Percentiles rank a stretch among this genome's conserved stretches.
Conservation (phyloP, 2,329 filamentous ascomycete genomes). For the Claviceps citrina region DNA sequence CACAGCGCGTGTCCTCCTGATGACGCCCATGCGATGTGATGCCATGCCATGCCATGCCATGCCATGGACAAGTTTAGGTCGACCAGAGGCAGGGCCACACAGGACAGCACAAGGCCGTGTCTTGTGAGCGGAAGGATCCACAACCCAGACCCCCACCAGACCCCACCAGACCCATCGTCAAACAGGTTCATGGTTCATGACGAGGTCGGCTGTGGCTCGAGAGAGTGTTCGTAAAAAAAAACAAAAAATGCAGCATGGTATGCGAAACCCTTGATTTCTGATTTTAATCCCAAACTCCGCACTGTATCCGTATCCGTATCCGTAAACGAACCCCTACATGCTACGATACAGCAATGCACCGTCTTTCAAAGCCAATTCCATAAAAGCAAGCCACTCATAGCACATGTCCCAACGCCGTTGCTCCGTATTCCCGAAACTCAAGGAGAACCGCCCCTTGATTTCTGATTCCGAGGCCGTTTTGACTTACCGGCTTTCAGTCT, state of each 20-base stretch:
- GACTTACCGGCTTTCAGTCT: constrained; percentile 23
- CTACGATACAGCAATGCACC: neutral
- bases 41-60: no score
- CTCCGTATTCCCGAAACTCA: neutral
- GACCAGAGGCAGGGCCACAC: no score
- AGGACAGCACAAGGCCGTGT: neutral
- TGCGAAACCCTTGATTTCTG: no score
- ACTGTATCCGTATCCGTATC: neutral
- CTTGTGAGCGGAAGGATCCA: neutral
- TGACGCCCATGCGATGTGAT: neutral
- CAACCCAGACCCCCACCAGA: no score
- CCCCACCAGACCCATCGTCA: neutral
- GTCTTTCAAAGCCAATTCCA: neutral
- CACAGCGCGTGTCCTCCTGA: neutral
- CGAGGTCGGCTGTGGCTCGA: no score
- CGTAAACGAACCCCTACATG: no score
- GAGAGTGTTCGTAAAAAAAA: no score
- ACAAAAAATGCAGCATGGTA: neutral
- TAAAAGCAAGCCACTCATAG: neutral
- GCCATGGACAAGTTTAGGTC: neutral
- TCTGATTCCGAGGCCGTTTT: constrained; percentile 4
- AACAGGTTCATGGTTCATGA: no score
- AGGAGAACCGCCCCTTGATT: neutral
- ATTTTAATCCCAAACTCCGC: neutral
- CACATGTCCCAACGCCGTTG: neutral